Conservation (phyloP, 805 yeast genomes). For the Ogataea angusta region DNA sequence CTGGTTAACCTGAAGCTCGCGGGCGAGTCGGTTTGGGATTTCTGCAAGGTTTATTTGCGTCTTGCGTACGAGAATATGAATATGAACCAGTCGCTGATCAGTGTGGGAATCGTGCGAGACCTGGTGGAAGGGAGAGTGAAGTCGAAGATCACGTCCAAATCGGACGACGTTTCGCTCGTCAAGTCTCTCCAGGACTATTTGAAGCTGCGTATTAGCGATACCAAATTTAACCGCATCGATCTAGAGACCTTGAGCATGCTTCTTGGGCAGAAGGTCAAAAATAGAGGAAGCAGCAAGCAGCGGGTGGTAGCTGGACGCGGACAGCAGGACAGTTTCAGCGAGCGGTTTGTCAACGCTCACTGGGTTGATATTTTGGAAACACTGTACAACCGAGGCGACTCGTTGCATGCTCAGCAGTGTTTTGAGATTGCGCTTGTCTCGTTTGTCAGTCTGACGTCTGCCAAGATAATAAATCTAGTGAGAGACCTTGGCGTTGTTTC, state of each 20-base stretch:
- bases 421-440: conserved; percentile 52
- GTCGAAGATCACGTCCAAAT: conserved; percentile 46
- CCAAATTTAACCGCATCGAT: conserved; percentile 45
- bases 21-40: conserved; percentile 64
- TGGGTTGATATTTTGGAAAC: conserved; percentile 63
- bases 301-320: background rate
- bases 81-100: conserved; percentile 31
- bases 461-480: conserved; percentile 40
- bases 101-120: conserved; percentile 40
- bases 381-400: conserved; percentile 54
- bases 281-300: conserved; percentile 7
- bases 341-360: conserved; percentile 43
- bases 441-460: conserved; percentile 44
- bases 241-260: conserved; percentile 43
- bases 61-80: conserved; percentile 29
- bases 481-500: conserved; percentile 43
- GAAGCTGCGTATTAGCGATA: conserved; percentile 43
- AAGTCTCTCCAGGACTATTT: conserved; percentile 51
- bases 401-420: conserved; percentile 44
- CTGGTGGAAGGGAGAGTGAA: conserved; percentile 54
- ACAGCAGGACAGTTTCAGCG: conserved; percentile 4
- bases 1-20: conserved; percentile 52
- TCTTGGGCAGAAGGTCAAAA: conserved; percentile 38
- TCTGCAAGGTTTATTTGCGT: conserved; percentile 51
- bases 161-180: conserved; percentile 46